phyloP scores from a whole-genome alignment of 23 red algal species.

The Agarophyton chilense region DNA sequence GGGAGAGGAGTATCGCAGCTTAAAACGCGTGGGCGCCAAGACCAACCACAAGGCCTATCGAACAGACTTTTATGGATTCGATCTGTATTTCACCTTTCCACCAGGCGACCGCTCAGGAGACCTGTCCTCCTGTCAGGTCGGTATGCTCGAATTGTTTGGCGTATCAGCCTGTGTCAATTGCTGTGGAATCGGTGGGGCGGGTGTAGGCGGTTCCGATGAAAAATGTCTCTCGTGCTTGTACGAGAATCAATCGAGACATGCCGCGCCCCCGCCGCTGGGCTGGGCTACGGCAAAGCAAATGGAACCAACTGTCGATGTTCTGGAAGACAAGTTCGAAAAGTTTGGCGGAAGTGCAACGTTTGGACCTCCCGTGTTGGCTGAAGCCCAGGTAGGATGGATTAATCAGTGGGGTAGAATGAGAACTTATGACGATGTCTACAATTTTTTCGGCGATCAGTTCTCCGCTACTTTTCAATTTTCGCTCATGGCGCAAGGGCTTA shows the following conservation, averaged over 20 bases:
- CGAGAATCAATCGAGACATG: constrained; percentile 16
- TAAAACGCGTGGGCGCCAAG: constrained; percentile 18
- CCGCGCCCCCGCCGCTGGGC: constrained; percentile 49
- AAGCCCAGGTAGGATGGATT: constrained; percentile 92
- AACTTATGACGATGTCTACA: constrained; percentile 94
- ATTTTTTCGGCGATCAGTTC: constrained; percentile 86
- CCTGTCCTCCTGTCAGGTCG: constrained; percentile 65
- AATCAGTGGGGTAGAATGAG: constrained; percentile 93
- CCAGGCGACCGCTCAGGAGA: constrained; percentile 68
- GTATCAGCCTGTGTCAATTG: constrained; percentile 65
- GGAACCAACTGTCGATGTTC: constrained; percentile 58
- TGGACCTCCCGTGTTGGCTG: constrained; percentile 73
- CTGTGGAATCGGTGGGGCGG: constrained; percentile 76
- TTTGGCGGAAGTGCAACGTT: constrained; percentile 73
- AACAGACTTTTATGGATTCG: constrained; percentile 88
- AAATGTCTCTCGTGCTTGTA: constrained; percentile 63
- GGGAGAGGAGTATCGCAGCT: constrained; percentile 59
- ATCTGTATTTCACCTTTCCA: constrained; percentile 90
- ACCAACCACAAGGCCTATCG: constrained; percentile 70
- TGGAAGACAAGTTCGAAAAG: constrained; percentile 55
- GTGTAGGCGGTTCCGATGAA: constrained; percentile 74
- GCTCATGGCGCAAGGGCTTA: constrained; percentile 83
- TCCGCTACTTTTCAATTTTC: constrained; percentile 77
- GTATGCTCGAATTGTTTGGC: constrained; percentile 72
- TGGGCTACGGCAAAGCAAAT: constrained; percentile 78